Percentiles rank a stretch among this genome's conserved stretches.
These are phyloP conservation scores for Lichtheimia ornata DNA, from an alignment of 371 early-diverging fungal species.

Conservation along the genomic window DNA sequence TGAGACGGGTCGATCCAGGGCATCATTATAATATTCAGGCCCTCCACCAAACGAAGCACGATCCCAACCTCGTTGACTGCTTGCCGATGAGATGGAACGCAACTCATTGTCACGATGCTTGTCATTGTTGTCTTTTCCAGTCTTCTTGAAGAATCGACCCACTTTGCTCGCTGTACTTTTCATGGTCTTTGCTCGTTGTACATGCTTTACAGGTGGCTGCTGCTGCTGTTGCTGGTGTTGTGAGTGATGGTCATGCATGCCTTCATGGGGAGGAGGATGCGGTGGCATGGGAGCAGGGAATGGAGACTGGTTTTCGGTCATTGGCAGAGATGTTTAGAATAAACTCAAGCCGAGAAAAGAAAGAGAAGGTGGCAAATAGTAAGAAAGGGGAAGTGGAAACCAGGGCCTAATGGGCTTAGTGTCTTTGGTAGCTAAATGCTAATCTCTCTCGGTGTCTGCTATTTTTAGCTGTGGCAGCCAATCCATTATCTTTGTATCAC, in stretches of 20 bases:
- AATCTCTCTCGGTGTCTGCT: too few relatives aligned
- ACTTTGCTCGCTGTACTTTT: conserved; percentile 21
- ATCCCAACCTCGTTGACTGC: conserved; percentile 11
- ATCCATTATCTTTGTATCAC: too few relatives aligned
- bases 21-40: conserved; percentile 1
- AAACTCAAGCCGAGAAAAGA: too few relatives aligned
- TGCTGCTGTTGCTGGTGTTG: conserved; percentile 8
- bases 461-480: too few relatives aligned
- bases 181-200: conserved; percentile 25
- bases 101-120: conserved; percentile 4
- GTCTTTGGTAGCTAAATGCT: too few relatives aligned
- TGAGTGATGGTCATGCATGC: conserved; percentile 3
- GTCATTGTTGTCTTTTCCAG: conserved; percentile 8
- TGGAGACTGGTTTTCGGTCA: background rate
- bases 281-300: conserved; percentile 11
- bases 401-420: too few relatives aligned
- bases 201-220: conserved; percentile 10
- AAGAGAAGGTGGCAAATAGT: too few relatives aligned
- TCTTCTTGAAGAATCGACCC: conserved; percentile 23
- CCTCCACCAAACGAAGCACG: conserved; percentile 2
- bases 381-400: too few relatives aligned
- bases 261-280: conserved; percentile 12
- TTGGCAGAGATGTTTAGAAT: too few relatives aligned
- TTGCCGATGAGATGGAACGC: conserved; percentile 11
- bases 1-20: conserved; percentile 13